These are phyloP conservation scores for Mucor lusitanicus DNA, from an alignment of 371 early-diverging fungal species.

Conservation along the genomic window DNA sequence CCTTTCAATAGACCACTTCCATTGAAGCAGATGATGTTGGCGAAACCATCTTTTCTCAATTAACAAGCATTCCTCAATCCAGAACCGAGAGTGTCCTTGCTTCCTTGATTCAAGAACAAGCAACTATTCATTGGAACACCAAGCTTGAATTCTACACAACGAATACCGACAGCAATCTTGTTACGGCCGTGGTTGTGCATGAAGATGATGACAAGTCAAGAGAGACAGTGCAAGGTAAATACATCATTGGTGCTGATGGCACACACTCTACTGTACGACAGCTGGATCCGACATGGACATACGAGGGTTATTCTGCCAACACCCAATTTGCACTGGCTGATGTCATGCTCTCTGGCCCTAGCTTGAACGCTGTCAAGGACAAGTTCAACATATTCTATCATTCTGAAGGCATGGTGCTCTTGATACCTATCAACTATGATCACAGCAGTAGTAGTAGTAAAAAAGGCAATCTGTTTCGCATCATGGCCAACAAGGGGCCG, in stretches of 20 bases:
- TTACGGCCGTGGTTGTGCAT: not conserved
- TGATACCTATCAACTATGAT: slow-evolving; percentile 2
- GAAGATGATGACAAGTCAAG: no score
- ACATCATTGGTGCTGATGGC: no score
- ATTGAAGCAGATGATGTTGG: slow-evolving; percentile 2
- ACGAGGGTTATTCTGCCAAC: not conserved
- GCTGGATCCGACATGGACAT: not conserved
- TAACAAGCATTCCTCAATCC: slow-evolving; percentile 29
- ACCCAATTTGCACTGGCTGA: not conserved
- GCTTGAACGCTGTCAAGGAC: not conserved
- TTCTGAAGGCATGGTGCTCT: not conserved
- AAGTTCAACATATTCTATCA: not conserved
- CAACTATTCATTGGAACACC: slow-evolving; percentile 23
- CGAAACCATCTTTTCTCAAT: slow-evolving; percentile 32
- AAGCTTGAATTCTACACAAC: slow-evolving; percentile 21
- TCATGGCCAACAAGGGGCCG: not conserved
- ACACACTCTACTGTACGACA: slow-evolving; percentile 29
- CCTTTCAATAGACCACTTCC: slow-evolving; percentile 1
- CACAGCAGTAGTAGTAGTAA: not conserved
- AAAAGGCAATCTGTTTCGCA: not conserved
- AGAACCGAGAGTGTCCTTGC: slow-evolving; percentile 21
- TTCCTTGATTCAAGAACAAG: not conserved
- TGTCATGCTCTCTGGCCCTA: not conserved
- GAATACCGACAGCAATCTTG: slow-evolving; percentile 6
- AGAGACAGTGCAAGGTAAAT: no score